Evolutionary conservation across 768 basidiomycete species (phyloP), one percentile per base, ranked within the genome.

Genomic region (Rubroboletus pulcherrimus): DNA sequence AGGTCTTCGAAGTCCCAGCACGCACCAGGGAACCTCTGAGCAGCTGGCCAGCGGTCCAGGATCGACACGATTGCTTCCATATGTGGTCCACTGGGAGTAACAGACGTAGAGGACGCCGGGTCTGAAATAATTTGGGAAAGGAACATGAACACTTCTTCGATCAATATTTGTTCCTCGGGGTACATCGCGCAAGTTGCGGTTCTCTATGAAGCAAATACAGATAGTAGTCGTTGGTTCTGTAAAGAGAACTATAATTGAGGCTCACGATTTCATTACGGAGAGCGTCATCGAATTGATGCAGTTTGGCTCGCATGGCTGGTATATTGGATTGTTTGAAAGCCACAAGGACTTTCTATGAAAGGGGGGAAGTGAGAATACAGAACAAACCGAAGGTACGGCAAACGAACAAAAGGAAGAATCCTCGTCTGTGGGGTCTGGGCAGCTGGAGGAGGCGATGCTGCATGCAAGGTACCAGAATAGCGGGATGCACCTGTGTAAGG

Each of bases 241-340:
- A 29, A 45, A 35, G 37, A 55, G 49, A 24, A 50, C 17, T 41
- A 26, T 0, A 5, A 30, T 17, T 15, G 58, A 49, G 17, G 17
- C 87, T 61, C 65, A 93, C 91, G 50, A 84, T 86, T 66, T 89
- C 87, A 57, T 81, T 74, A 52, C 77, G 79, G 37, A 93, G 72
- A 19, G 72, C 79, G 42, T 87, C 83, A 61, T 92, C 80, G 48
- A 93, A 85, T 66, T 93, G 86, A 57, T 80, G 78, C 19, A 93
- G 64, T 71, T 95, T 95, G 21, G 78, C 77, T 64, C 83, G 85
- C 84, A 95, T 91, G 17, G 90, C 90, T 21, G 77, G 64, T 29
- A 95, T 79, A 68, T 84, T 85, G 3, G 85, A 91, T 76, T 93
- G 90, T 60, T 89, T 91, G 77, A 98, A 96, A n/a, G 80, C 76